Base-by-base conservation (phyloP, 441 rosid genomes). In the Euphorbia celastroides region DNA sequence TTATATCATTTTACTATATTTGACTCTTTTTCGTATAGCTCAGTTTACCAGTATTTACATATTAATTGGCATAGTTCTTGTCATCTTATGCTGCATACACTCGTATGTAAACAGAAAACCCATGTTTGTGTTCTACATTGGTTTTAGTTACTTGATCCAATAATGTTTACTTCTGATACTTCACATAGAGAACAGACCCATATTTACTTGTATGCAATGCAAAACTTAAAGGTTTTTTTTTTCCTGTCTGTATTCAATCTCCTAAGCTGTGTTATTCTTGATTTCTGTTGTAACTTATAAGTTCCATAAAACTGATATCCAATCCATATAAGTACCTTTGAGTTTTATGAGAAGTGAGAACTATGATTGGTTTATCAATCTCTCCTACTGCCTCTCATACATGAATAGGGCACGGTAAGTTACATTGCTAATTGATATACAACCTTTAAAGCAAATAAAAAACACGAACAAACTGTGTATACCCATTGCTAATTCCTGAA, bases 371-470 rank as follows among this genome's bases (percentile, higher is more conserved):
- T 93, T 36, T 87, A 74, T 71, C 96, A 94, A 14, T 81, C 94
- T 32, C 91, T 84, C 17, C 57, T 90, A 70, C 93, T 59, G 71
- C 93, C 96, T 64, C 88, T 90, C 8, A 75, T 90, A 58, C 89
- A 88, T 20, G 96, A 93, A 81, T 80, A 97, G 72, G 98, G 90
- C 82, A 88, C 87, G 1, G 96, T 84, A 77, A 81, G 82, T 71
- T 66, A 41, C 32, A 11, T 3, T 38, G 12, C n/a, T n/a, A 7
- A 38, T 38, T 38, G 13, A 7, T 3, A 38, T 7, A 34, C 23
- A 7, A 31, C 16, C 25, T 22, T n/a, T 28, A 34, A 9, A 34
- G 9, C 30, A 36, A 8, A 36, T 0, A 17, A 19, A 57, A 11
- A 48, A 11, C 2, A 36, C 8, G 26, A 6, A 36, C 5, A 5